Evolutionary conservation across 2,329 filamentous ascomycete species (phyloP).

Genomic region (Malbranchea cinnamomea): DNA sequence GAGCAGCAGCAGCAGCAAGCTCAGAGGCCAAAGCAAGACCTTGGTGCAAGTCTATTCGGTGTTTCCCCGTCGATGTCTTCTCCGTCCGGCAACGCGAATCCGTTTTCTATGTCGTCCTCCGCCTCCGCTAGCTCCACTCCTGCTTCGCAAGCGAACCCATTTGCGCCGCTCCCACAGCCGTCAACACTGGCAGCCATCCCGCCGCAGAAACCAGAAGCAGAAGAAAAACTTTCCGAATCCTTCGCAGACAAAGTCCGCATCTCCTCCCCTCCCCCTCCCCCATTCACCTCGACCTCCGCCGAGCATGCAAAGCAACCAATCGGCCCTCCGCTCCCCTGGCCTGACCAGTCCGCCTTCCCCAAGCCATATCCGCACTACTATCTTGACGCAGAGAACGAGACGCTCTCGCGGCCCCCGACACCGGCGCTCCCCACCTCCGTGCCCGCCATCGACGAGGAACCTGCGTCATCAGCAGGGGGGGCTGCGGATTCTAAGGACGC

Average conservation of each 20-base stretch:
- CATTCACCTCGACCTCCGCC: constrained; percentile 5
- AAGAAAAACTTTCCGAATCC: constrained; percentile 52
- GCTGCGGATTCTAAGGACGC: constrained; percentile 46
- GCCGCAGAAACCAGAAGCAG: constrained; percentile 21
- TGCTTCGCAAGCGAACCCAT: constrained; percentile 40
- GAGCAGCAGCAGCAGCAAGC: constrained; percentile 6
- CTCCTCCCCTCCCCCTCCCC: constrained; percentile 24
- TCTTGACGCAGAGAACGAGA: constrained; percentile 86
- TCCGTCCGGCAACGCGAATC: constrained; percentile 33
- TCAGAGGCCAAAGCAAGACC: constrained; percentile 20
- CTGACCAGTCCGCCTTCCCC: constrained; percentile 48
- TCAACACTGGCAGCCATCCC: constrained; percentile 30
- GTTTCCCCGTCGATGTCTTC: constrained; percentile 25
- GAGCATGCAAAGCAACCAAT: constrained; percentile 13
- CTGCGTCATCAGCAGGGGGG: constrained; percentile 14
- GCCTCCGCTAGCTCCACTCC: too few species aligned
- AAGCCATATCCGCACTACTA: constrained; percentile 60
- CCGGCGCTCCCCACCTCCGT: constrained; percentile 35
- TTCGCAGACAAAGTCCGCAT: constrained; percentile 57
- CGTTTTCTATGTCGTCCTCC: constrained; percentile 35
- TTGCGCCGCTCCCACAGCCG: constrained; percentile 34
- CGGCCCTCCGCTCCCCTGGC: constrained; percentile 54
- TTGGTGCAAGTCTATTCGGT: constrained; percentile 49
- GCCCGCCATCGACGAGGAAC: constrained; percentile 22
- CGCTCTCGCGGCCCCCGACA: constrained; percentile 45